Base-by-base conservation (phyloP, 768 basidiomycete genomes). In the Gloeostereum incarnatum region DNA sequence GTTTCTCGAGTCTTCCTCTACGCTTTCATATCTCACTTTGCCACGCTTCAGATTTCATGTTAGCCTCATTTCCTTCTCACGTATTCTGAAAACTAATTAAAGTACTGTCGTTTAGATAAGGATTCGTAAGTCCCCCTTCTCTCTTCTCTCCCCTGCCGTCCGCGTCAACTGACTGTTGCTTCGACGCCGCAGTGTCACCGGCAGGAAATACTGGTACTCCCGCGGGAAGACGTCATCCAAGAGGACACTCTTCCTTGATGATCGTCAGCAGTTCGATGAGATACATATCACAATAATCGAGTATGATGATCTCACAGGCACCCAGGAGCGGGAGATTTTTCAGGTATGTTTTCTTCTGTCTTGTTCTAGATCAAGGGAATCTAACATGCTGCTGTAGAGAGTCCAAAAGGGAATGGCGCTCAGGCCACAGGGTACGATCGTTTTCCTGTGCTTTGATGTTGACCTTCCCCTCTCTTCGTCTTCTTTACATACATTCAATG, bases 271-370 rank as follows among this genome's bases (percentile, higher is more conserved):
- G 31, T 74, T 71, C 44, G 39, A 58, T 25, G 60, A 64, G 36
- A 70, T 65, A 43, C 66, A 69, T 39, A 62, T 76, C 10, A 62
- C 64, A 6, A 75, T 68, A 39, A 63, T 72, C 1, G 78, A 78
- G 48, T 80, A 80, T 44, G 54, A 57, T 2, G 61, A 62, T 13
- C 50, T 81, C 29, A 60, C 55, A 1, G 52, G 52, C 5, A 65
- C 73, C 35, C 69, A 73, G 49, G 84, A 83, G 46, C 67, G 79
- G 20, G 81, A 81, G 48, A 75, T 81, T 18, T 86, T 81, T 45
- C 66, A 73, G 60, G 75, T 63, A 44, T 29, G 61, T 43, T 24
- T 38, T 10, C 29, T 36, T 11, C 10, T n/a, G n/a, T n/a, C n/a
- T n/a, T n/a, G n/a, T n/a, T n/a, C n/a, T n/a, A n/a, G n/a, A n/a